Evolutionary conservation across 768 basidiomycete genomes (phyloP), one percentile per base, ranked within the genome.

Genomic region (Xerocomus potaroensis): DNA sequence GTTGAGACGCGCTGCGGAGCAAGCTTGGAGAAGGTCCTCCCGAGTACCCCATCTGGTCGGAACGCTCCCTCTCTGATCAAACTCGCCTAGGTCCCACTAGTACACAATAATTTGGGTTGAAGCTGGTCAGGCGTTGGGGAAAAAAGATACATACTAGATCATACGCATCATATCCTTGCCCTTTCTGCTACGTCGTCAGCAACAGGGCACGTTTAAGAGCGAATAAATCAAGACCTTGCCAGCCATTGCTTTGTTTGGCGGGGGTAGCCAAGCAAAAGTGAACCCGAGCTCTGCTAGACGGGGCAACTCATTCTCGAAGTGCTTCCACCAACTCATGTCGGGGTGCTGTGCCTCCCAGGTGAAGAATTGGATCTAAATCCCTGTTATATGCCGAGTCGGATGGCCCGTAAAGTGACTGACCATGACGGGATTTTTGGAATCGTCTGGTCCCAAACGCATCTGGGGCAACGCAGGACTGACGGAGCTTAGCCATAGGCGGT

Each of bases 61-160:
- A 26, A 80, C 61, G 14, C 77, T 66, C 14, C 84, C 86, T 58
- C 84, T 89, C 63, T 88, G 89, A 41, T 84, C 54, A 51, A 91
- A 91, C 67, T 91, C 89, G 29, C 89, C 89, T 15, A 92, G 66
- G 61, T 92, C 89, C 89, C 90, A 92, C 88, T 91, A 43, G 15
- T 22, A 15, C 39, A 41, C 5, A 38, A 21, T 8, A n/a, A 45
- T 19, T 23, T 29, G 10, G 18, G 6, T 33, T 36, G 36, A 35
- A 31, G 15, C 7, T 7, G n/a, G 5, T 39, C 32, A 10, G 18
- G 3, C 2, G 16, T 4, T 22, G 6, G 5, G 3, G 14, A 3
- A 10, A 10, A 22, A 7, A 3, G 8, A n/a, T 27, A 61, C 71
- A 44, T 66, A 90, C 88, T 67, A 91, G 60, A 60, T 91, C 90